Base-by-base conservation (phyloP, 2,329 filamentous ascomycete species). In the Ceratocystiopsis brevicomis region DNA sequence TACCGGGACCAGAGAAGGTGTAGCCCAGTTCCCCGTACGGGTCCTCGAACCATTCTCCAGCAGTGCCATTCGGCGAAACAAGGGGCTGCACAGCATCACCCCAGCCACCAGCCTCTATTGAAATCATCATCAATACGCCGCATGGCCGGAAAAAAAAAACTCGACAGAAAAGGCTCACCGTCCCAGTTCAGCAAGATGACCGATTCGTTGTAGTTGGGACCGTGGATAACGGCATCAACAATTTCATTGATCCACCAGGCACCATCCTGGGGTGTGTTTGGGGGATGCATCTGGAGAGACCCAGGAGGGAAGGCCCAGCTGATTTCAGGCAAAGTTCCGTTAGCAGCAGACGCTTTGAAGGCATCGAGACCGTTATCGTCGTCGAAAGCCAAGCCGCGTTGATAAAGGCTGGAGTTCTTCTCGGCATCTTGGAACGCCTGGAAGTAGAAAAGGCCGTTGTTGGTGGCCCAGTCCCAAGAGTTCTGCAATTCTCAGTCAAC, bases 161-260 rank as follows among this genome's bases (percentile, higher is more conserved):
- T 4, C 10, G 25, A 30, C 6, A 11, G 25, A 2, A 9, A 2
- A 11, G 10, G 10, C 25, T 6, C 5, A 30, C 25, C 25, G 48
- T 63, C 69, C 55, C 59, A 73, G 49, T 66, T 62, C 52, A 68
- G 62, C 44, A 71, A 63, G 38, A 73, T 52, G 3, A 64, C 59
- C 2, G 66, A 71, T 14, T 61, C 62, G 19, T 62, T 59, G 51
- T 69, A 72, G 39, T 59, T 58, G 4, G 62, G 61, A 34, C 68
- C 67, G 44, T 59, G 58, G 13, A 60, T 64, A 4, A 71, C 62
- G 9, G 67, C 62, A 45, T 69, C 59, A 16, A 71, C 63, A 8
- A 73, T 57, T 50, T 67, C 58, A 53, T 69, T 66, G 52, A 72
- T 67, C 35, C 71, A 57, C 69, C 69, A 73, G 3, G 60, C 67